Conservation (phyloP, 345 rosid genomes). For the Kernera saxatilis region DNA sequence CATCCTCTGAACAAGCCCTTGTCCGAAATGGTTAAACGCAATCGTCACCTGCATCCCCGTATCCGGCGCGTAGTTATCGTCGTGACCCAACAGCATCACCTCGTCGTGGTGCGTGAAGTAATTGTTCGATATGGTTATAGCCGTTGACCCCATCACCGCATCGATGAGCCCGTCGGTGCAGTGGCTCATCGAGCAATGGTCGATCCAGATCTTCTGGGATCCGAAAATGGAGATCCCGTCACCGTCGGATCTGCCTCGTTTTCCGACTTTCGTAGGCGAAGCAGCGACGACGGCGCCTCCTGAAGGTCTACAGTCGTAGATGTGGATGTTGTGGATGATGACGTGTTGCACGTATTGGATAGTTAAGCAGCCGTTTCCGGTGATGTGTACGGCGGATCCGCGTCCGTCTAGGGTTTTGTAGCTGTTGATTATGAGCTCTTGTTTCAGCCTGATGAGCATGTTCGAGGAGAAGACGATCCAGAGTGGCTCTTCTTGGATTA, state of each 20-base stretch:
- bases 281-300: slow-evolving; percentile 55
- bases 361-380: slow-evolving; percentile 75
- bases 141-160: slow-evolving; percentile 81
- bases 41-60: slow-evolving; percentile 84
- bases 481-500: slow-evolving; percentile 64
- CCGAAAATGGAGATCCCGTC: slow-evolving; percentile 77
- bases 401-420: slow-evolving; percentile 89
- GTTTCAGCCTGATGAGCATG: slow-evolving; percentile 59
- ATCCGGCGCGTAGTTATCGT: slow-evolving; percentile 37
- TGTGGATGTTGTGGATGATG: slow-evolving; percentile 76
- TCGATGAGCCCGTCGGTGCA: slow-evolving; percentile 77
- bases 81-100: slow-evolving; percentile 78
- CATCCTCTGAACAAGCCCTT: slow-evolving; percentile 80
- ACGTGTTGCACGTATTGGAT: slow-evolving; percentile 61
- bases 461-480: slow-evolving; percentile 67
- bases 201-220: slow-evolving; percentile 69
- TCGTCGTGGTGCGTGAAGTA: slow-evolving; percentile 67
- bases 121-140: slow-evolving; percentile 67
- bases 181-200: slow-evolving; percentile 60
- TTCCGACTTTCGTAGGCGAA: slow-evolving; percentile 50
- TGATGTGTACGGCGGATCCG: slow-evolving; percentile 54
- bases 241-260: slow-evolving; percentile 68
- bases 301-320: slow-evolving; percentile 73
- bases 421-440: slow-evolving; percentile 69
- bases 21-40: slow-evolving; percentile 76